Evolutionary conservation across 148 eudicot species (phyloP).

Genomic region (Heliamphora exappendiculata): DNA sequence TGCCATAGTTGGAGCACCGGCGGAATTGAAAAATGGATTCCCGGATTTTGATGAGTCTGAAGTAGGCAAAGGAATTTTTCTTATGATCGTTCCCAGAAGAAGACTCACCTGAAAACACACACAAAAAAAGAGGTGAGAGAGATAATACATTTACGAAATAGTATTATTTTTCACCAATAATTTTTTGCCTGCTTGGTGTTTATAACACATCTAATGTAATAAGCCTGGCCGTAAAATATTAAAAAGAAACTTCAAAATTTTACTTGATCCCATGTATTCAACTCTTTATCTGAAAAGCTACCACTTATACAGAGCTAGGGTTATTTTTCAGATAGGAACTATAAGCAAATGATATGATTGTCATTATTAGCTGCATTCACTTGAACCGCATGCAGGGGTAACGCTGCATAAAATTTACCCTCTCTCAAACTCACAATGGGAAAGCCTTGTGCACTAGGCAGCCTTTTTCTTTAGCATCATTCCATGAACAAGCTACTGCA

Average conservation of each 20-base stretch:
- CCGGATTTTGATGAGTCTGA: conserved; percentile 30
- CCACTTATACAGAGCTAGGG: background rate
- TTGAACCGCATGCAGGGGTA: no score
- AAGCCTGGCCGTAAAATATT: background rate
- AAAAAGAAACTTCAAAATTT: background rate
- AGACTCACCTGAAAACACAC: conserved; percentile 74
- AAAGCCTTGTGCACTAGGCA: background rate
- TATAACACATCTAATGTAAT: background rate
- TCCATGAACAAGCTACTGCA: background rate
- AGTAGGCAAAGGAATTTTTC: conserved; percentile 85
- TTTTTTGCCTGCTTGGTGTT: background rate
- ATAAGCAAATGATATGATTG: background rate
- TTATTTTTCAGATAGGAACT: background rate
- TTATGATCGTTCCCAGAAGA: conserved; percentile 90
- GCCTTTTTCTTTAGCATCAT: background rate
- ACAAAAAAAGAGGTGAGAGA: background rate
- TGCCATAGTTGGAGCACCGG: conserved; percentile 19
- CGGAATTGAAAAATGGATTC: conserved; percentile 19
- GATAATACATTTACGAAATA: background rate
- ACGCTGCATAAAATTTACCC: no score
- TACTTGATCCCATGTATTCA: background rate
- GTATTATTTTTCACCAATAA: background rate
- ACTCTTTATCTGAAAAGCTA: background rate
- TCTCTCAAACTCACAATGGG: no score
- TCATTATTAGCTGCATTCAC: background rate